Conservation (phyloP, 2,329 filamentous ascomycete genomes). For the Didymella segeticola region DNA sequence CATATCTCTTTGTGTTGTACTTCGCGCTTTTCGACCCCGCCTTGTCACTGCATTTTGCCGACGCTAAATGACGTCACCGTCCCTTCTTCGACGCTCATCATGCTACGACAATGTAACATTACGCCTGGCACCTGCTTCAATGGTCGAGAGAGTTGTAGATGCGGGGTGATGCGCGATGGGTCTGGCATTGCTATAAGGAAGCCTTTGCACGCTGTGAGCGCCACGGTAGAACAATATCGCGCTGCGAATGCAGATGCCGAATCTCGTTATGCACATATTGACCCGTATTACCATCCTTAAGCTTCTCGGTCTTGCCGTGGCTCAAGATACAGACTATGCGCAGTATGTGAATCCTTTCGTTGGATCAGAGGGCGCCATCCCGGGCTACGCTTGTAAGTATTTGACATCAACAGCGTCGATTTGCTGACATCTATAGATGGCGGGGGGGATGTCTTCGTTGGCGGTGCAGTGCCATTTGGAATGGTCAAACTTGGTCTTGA, state of each 20-base stretch:
- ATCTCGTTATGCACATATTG: background rate
- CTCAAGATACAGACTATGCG: conserved; percentile 38
- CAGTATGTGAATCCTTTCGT: conserved; percentile 56
- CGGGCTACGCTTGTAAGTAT: conserved; percentile 46
- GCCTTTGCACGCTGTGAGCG: background rate
- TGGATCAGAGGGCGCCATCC: conserved; percentile 54
- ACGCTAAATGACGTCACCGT: conserved; percentile 9
- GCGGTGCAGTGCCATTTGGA: conserved; percentile 47
- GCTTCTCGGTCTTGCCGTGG: background rate
- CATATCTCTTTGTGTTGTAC: background rate
- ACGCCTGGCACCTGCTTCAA: background rate
- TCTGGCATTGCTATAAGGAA: background rate
- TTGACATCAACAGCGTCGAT: background rate
- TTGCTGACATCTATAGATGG: conserved; percentile 36
- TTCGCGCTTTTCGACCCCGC: background rate
- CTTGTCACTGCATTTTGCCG: conserved; percentile 4
- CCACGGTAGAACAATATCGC: background rate
- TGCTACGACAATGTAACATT: conserved; percentile 13
- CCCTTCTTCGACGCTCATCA: background rate
- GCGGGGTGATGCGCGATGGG: conserved; percentile 3
- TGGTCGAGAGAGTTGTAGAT: background rate
- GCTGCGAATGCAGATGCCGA: background rate
- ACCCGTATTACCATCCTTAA: background rate
- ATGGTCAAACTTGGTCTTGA: conserved; percentile 53
- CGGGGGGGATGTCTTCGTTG: conserved; percentile 51